Conservation (phyloP, 306 rosid species). For the Medicago lupulina region DNA sequence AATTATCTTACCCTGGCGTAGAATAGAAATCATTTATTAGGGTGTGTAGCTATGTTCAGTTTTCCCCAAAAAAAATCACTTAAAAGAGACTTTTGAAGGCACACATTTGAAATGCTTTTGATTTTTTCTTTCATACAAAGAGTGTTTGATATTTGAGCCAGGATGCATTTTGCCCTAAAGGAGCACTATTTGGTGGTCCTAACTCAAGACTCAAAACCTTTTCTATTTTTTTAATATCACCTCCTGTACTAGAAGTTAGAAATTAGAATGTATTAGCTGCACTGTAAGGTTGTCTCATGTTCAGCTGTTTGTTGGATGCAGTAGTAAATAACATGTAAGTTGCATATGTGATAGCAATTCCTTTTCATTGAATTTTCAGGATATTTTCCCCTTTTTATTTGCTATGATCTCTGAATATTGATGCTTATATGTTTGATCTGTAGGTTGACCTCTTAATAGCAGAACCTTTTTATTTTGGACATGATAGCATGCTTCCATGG, state of each 20-base stretch:
- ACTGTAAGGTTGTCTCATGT: not conserved
- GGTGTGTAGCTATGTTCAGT: not conserved
- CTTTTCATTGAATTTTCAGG: conserved; percentile 22
- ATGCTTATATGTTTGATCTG: conserved; percentile 38
- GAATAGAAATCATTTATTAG: not conserved
- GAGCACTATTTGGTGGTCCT: conserved; percentile 1
- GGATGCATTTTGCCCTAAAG: too few relatives aligned
- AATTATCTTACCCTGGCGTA: not conserved
- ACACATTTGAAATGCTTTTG: not conserved
- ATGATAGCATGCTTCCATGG: conserved; percentile 89
- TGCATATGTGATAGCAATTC: conserved; percentile 2
- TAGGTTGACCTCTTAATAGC: conserved; percentile 83
- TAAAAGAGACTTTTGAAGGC: not conserved
- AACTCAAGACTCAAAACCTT: conserved; percentile 14
- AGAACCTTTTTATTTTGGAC: conserved; percentile 89
- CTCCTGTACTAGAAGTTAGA: not conserved
- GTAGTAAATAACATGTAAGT: conserved; percentile 32
- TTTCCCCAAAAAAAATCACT: too few relatives aligned
- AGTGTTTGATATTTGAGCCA: conserved; percentile 3
- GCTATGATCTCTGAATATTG: conserved; percentile 4
- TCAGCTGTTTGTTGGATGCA: conserved; percentile 23
- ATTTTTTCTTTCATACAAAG: conserved; percentile 3
- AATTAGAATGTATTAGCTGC: not conserved
- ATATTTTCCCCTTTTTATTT: conserved; percentile 18
- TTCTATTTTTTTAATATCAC: not conserved